Percentiles rank a stretch among this genome's conserved stretches.
Evolutionary conservation across 2,329 filamentous ascomycete genomes (phyloP).

Genomic region (Knufia petricola): DNA sequence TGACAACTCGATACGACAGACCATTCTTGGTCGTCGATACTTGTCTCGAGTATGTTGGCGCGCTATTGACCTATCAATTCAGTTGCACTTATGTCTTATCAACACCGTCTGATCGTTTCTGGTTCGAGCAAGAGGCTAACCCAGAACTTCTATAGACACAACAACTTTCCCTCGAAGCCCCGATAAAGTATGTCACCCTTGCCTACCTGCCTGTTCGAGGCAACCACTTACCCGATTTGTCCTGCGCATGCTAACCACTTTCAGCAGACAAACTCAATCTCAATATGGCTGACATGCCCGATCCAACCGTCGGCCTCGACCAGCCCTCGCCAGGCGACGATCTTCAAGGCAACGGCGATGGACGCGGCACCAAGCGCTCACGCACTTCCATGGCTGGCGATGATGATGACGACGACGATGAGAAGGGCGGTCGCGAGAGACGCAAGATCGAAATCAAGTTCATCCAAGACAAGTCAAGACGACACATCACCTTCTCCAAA

Average conservation of each 20-base stretch:
- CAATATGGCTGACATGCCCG: constrained; percentile 67
- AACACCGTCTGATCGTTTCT: background rate
- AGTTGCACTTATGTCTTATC: background rate
- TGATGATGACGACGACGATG: constrained; percentile 94
- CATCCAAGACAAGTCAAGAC: constrained; percentile 98
- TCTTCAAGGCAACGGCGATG: constrained; percentile 61
- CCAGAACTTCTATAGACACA: background rate
- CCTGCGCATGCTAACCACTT: constrained; percentile 4
- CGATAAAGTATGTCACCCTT: constrained; percentile 1
- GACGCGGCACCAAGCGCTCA: constrained; percentile 79
- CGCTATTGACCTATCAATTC: background rate
- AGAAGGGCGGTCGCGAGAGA: constrained; percentile 94
- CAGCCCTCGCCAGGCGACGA: constrained; percentile 68
- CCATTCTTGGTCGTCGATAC: background rate
- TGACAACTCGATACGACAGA: background rate
- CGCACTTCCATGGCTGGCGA: constrained; percentile 69
- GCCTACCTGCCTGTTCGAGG: background rate
- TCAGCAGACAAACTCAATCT: background rate
- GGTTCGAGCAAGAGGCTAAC: constrained; percentile 4
- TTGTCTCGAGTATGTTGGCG: background rate
- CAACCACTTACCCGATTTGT: background rate
- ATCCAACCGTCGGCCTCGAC: constrained; percentile 61
- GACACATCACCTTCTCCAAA: constrained; percentile 99
- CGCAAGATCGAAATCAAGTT: constrained; percentile 99
- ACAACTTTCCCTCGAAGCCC: background rate